Conservation (phyloP, 768 basidiomycete species). For the Brasilioporus rufonigricans region DNA sequence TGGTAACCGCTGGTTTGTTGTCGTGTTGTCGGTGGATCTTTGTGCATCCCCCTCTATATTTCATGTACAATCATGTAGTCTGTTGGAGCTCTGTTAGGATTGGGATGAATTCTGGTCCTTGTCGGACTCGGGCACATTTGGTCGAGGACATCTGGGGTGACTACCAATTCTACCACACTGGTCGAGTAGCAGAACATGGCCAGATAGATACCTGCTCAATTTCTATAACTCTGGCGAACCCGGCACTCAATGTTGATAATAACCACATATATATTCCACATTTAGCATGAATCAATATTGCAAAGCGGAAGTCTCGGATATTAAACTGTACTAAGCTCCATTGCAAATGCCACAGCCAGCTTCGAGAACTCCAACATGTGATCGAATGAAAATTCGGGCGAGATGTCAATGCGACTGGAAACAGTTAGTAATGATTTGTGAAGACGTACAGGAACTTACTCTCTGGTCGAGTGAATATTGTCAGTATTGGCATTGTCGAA, state of each 20-base stretch:
- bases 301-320: background rate
- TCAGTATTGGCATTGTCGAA: conserved; percentile 72
- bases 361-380: conserved; percentile 92
- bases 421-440: conserved; percentile 33
- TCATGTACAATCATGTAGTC: background rate
- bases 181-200: too few species aligned
- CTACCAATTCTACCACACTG: too few species aligned
- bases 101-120: too few species aligned
- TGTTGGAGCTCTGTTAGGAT: background rate
- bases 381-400: conserved; percentile 83
- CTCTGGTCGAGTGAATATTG: conserved; percentile 77
- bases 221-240: background rate
- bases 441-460: conserved; percentile 56
- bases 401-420: conserved; percentile 75
- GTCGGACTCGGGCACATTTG: too few species aligned
- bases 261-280: background rate
- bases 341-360: conserved; percentile 73
- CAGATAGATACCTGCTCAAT: too few species aligned
- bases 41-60: too few species aligned
- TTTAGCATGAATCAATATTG: background rate
- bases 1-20: background rate
- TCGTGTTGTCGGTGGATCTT: too few species aligned
- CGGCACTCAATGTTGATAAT: background rate
- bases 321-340: conserved; percentile 61
- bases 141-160: too few species aligned